Evolutionary conservation across 2,329 filamentous ascomycete genomes (phyloP).

Genomic region (Stachybotrys chartarum): DNA sequence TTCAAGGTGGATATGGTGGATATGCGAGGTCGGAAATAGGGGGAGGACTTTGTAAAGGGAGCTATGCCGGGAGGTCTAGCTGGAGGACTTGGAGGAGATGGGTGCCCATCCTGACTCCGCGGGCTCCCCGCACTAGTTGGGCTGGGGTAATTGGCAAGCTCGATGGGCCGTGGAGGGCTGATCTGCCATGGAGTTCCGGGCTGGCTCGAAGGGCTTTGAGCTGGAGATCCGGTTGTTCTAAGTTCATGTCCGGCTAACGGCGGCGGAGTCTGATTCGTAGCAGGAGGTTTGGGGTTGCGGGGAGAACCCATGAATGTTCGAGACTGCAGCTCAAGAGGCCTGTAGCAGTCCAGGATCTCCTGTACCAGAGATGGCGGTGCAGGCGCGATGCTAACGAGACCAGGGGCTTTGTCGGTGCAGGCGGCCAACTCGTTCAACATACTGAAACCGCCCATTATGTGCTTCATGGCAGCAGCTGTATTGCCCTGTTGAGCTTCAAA

Average conservation of each 20-base stretch:
- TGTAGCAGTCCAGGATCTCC: constrained; percentile 31
- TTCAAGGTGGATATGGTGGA: constrained; percentile 21
- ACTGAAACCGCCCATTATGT: constrained; percentile 31
- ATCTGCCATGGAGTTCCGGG: constrained; percentile 16
- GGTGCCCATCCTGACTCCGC: constrained; percentile 10
- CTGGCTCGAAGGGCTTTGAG: constrained; percentile 16
- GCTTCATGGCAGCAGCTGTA: constrained; percentile 30
- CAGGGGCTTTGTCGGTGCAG: constrained; percentile 25
- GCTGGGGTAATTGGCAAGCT: constrained; percentile 18
- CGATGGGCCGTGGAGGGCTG: constrained; percentile 3
- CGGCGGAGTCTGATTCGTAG: constrained; percentile 2
- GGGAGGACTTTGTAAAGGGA: constrained; percentile 29
- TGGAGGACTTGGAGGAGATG: constrained; percentile 7
- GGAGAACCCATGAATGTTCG: constrained; percentile 30
- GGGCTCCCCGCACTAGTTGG: constrained; percentile 26
- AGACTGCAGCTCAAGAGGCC: constrained; percentile 29
- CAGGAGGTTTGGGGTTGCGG: constrained; percentile 8
- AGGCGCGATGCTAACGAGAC: constrained; percentile 27
- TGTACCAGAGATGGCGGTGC: constrained; percentile 28
- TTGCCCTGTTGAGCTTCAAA: constrained; percentile 33
- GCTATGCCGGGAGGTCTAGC: constrained; percentile 22
- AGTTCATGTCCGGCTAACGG: constrained; percentile 2
- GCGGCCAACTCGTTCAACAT: constrained; percentile 31
- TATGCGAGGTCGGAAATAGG: constrained; percentile 25
- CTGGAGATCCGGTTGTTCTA: constrained; percentile 1